A percentile compares a stretch with the other conserved stretches of the same genome.
Conservation (phyloP, 345 rosid species). For the Gossypium herbaceum region DNA sequence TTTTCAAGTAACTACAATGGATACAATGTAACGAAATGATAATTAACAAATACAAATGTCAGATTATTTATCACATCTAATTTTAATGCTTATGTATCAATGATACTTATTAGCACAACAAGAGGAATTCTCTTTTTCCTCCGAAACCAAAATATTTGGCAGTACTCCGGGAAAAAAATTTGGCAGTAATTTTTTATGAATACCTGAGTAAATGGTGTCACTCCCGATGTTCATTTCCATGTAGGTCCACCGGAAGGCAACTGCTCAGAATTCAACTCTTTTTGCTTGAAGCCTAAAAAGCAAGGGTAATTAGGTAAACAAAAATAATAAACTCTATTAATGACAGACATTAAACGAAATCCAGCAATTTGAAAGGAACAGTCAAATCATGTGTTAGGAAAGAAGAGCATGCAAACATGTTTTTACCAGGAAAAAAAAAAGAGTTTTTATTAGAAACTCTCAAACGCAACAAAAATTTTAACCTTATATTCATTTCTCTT, state of each 20-base stretch:
- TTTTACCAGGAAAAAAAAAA: not conserved
- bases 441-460: not conserved
- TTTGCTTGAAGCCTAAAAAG: constrained; percentile 6
- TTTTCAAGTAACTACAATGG: not conserved
- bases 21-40: not conserved
- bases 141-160: not conserved
- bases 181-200: not conserved
- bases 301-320: not conserved
- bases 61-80: not conserved
- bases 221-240: not conserved
- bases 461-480: not conserved
- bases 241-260: not conserved
- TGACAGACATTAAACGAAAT: not conserved
- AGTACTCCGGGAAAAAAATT: not conserved
- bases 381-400: not conserved
- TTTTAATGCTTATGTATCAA: not conserved
- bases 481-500: not conserved
- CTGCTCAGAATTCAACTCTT: constrained; percentile 4
- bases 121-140: not conserved
- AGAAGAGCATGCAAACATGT: not conserved
- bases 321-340: not conserved
- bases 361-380: not conserved
- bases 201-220: constrained; percentile 1
- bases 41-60: not conserved
- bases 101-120: not conserved